Base-by-base conservation (phyloP, 352 stramenopile species). In the Albugo laibachii region DNA sequence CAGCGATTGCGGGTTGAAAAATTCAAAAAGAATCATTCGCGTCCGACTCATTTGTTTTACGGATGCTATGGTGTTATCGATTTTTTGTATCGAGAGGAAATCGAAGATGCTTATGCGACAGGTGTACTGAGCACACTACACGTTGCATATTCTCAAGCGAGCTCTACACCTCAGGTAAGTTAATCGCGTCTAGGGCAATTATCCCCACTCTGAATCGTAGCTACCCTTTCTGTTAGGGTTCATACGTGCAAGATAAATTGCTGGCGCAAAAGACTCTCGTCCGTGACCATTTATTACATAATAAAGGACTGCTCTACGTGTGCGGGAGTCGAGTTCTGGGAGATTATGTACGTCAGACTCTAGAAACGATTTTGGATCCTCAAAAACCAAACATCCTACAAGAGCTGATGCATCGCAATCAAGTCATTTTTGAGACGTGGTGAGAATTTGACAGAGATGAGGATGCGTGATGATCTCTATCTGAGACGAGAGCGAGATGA, bases 281-380 rank as follows among this genome's bases (percentile, higher is more conserved):
- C 11, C 62, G 55, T 6, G 45, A 61, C 15, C 74, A 85, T 55
- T 39, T 87, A 16, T 48, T 85, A 27, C 46, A 57, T 36, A 49
- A 76, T 11, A 52, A 66, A 27, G 74, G 75, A 31, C 75, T 79
- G 56, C 54, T 88, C 20, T 91, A 68, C 47, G 55, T 91, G 20
- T 91, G 78, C 20, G 78, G 78, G n/a, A 83, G 75, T 45, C 56
- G 80, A 24, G 63, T 58, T 16, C 86, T 91, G 74, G 75, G 78
- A 5, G 69, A 71, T 15, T 71, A 71, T 11, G 72, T 81, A 47
- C 24, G 24, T 31, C 24, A 31, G 24, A 31, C 24, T 10, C 24
- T 31, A 8, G 24, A 31, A 31, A 31, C 24, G 24, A 31, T 31
- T 31, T 31, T 31, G 24, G 24, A 31, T 8, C 3, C 24, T n/a